Conservation (phyloP, 495 filamentous ascomycete species). For the Aspergillus sparsus region DNA sequence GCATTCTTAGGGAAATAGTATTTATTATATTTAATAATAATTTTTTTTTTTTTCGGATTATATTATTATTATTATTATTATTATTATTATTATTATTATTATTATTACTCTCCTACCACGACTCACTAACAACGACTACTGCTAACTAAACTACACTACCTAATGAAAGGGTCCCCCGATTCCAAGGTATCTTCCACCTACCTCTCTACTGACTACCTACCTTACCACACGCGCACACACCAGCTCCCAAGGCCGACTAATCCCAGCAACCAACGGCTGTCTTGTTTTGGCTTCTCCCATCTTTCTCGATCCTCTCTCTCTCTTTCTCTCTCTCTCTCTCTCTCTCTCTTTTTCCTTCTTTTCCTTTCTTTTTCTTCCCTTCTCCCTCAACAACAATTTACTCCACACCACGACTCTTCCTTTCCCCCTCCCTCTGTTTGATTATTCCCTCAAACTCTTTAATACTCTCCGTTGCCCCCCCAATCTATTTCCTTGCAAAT, state of each 20-base stretch:
- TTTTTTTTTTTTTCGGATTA: not conserved
- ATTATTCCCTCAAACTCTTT: slow-evolving; percentile 1
- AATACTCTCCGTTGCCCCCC: not conserved
- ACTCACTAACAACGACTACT: no score
- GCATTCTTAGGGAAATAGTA: not conserved
- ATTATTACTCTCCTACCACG: no score
- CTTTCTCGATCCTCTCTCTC: slow-evolving; percentile 24
- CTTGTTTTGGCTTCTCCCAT: slow-evolving; percentile 26
- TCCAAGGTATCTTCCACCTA: no score
- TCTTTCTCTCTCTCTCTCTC: slow-evolving; percentile 16
- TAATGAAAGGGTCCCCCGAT: no score
- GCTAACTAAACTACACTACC: no score
- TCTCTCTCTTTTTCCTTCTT: slow-evolving; percentile 27
- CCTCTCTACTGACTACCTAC: not conserved
- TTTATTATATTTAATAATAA: not conserved
- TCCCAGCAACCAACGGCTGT: slow-evolving; percentile 22
- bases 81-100: slow-evolving; percentile 3
- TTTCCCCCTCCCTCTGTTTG: not conserved
- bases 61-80: slow-evolving; percentile 2
- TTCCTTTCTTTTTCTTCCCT: slow-evolving; percentile 20
- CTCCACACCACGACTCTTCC: slow-evolving; percentile 9
- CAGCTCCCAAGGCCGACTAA: not conserved
- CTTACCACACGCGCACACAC: not conserved
- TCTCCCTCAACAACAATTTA: slow-evolving; percentile 7
- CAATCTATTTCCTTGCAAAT: not conserved